These are phyloP conservation scores for Bruguiera hainesii DNA, from an alignment of 441 rosid genomes.

Conservation along the genomic window DNA sequence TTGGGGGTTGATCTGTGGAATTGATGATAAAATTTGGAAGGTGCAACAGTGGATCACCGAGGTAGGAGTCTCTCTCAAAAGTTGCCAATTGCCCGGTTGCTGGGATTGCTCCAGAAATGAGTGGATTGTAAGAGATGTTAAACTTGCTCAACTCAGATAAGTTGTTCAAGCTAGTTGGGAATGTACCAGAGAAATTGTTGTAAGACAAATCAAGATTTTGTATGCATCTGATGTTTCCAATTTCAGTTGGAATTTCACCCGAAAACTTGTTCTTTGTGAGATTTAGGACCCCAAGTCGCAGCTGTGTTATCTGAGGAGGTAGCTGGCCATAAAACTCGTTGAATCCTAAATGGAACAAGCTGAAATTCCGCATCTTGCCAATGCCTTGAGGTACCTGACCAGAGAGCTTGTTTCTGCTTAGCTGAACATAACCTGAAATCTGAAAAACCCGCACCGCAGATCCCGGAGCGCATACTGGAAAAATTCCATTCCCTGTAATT, in stretches of 20 bases:
- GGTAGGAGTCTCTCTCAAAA: slow-evolving; percentile 61
- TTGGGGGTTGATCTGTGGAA: background rate
- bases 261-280: slow-evolving; percentile 57
- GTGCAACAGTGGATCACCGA: slow-evolving; percentile 61
- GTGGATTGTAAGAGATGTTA: slow-evolving; percentile 77
- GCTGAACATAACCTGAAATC: slow-evolving; percentile 76
- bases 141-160: slow-evolving; percentile 65
- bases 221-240: slow-evolving; percentile 61
- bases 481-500: slow-evolving; percentile 64
- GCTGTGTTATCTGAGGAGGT: slow-evolving; percentile 48
- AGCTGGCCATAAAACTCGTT: slow-evolving; percentile 53
- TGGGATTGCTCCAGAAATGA: slow-evolving; percentile 61
- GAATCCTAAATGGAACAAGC: slow-evolving; percentile 63
- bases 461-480: slow-evolving; percentile 50
- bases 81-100: slow-evolving; percentile 75
- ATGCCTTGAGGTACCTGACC: slow-evolving; percentile 62
- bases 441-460: slow-evolving; percentile 29
- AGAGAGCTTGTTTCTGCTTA: slow-evolving; percentile 58
- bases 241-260: slow-evolving; percentile 59
- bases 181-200: slow-evolving; percentile 75
- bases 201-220: slow-evolving; percentile 72
- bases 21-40: slow-evolving; percentile 47
- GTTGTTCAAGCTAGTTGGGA: slow-evolving; percentile 54
- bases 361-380: slow-evolving; percentile 56
- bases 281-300: slow-evolving; percentile 78